Evolutionary conservation across 2,329 filamentous ascomycete genomes (phyloP), one percentile per base, ranked within the genome.

Genomic region (Lasiodiplodia hormozganensis): DNA sequence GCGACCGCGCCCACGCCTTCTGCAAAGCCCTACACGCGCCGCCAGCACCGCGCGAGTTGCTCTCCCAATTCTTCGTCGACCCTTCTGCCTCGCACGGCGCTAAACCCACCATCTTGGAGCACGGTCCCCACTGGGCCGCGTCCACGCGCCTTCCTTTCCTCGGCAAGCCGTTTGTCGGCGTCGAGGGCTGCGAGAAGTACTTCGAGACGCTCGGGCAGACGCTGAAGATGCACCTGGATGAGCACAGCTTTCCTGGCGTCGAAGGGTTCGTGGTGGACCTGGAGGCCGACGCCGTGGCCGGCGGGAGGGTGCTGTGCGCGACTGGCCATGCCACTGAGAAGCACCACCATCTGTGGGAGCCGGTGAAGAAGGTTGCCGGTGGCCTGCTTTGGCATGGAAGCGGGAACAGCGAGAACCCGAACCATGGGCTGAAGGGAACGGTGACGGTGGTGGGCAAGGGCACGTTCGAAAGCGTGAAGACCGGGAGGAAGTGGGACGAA

Each of bases 401-500:
- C n/a, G 31, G 53, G 28, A 47, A 47, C 18, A 21, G 11, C 18
- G 43, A n/a, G 7, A 21, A 21, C 18, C 43, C 21, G 43, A 47
- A 47, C 11, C 25, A 31, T 18, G 60, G 23, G 18, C 4, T 10
- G 40, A 47, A 28, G 60, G 60, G 43, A 12, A 38, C n/a, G n/a
- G 62, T 65, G 36, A 43, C 51, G 51, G 62, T 65, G 7, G 47
- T 53, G 31, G 62, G 62, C 10, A 36, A 51, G 36, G 62, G 62
- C 11, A 34, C 25, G 23, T 65, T 51, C 23, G 65, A 53, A 31
- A 60, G 65, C 16, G 47, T 52, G 18, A 14, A 16, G 43, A 68
- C 65, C 43, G 65, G 65, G 21, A 14, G 65, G 28, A 49, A 40
- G 28, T 68, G 65, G 65, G n/a, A 31, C 8, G 65, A 68, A 56